Base-by-base conservation (phyloP, 2,329 filamentous ascomycete species). In the Trichoderma citrinoviride region DNA sequence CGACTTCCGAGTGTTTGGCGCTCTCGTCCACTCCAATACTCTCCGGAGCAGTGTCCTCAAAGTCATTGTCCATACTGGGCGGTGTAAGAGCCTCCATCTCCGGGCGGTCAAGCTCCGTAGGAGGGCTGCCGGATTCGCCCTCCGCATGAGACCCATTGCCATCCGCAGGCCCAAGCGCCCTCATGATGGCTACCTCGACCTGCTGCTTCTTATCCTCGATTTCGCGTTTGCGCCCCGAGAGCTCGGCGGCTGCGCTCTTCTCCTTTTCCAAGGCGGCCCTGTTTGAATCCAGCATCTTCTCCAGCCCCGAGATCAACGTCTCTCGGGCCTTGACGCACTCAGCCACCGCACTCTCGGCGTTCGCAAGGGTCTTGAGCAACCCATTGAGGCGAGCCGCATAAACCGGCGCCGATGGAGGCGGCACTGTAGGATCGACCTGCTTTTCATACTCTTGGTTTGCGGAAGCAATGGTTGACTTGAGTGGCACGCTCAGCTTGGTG, bases 111-210 rank as follows among this genome's bases (percentile, higher is more conserved):
- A 86, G 86, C 68, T 92, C 90, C 27, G 82, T 76, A 15, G 77
- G 76, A 3, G 80, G 80, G 67, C 77, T 83, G 43, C 77, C 78
- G n/a, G 76, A 77, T 41, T 81, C 73, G 55, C 81, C 76, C 8
- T 80, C 79, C 3, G 81, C 80, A 3, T 81, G 78, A 10, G 85
- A 80, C 8, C 77, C 77, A 53, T 80, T 78, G 21, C 80, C 78
- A 65, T 85, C 82, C 8, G 87, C 84, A 1, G 86, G 84, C 15
- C 87, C 87, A 23, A 97, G 83, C 8, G 91, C 92, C 58, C 90
- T 87, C 85, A 99, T 92, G 70, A 99, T 98, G 55, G 87, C 89
- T 69, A 94, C 87, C 76, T 99, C 95, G 7, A 99, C 93, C 54
- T 95, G 90, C 60, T 89, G 87, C 77, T 96, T 96, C 78, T 92